Evolutionary conservation across 2,329 filamentous ascomycete genomes (phyloP).

Genomic region (Coniosporium tulheliwenetii): DNA sequence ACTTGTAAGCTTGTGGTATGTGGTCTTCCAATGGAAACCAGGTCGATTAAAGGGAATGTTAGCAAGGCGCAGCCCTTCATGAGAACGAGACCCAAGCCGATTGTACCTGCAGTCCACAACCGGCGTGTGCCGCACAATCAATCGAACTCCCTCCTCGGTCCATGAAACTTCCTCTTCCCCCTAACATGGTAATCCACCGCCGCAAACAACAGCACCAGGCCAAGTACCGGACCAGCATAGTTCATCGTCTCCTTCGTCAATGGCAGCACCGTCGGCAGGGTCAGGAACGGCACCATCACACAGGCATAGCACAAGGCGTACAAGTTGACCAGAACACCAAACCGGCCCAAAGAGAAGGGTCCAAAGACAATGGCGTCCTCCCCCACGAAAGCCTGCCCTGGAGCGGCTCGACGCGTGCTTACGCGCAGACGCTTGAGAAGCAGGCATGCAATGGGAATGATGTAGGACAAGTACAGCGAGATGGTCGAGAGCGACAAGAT

Average conservation of each 20-base stretch:
- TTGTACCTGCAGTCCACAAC: too few relatives aligned
- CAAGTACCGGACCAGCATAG: conserved; percentile 5
- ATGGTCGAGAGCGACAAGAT: conserved; percentile 16
- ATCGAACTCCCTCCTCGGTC: neutral
- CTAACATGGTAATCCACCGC: neutral
- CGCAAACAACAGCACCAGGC: conserved; percentile 3
- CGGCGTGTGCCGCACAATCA: too few relatives aligned
- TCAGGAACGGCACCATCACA: conserved; percentile 14
- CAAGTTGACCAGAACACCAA: conserved; percentile 12
- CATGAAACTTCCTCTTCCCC: conserved; percentile 1
- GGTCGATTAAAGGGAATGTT: too few relatives aligned
- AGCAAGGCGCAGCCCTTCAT: too few relatives aligned
- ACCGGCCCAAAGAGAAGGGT: conserved; percentile 13
- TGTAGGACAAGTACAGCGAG: conserved; percentile 16
- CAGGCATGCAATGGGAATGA: conserved; percentile 15
- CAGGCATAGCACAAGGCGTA: conserved; percentile 11
- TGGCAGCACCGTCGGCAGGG: conserved; percentile 4
- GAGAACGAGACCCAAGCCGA: too few relatives aligned
- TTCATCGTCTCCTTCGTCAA: conserved; percentile 5
- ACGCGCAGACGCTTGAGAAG: conserved; percentile 8
- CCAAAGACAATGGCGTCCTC: conserved; percentile 10
- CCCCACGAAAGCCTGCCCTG: too few relatives aligned
- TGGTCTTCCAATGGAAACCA: too few relatives aligned
- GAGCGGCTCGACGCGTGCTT: too few relatives aligned
- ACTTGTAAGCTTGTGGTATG: too few relatives aligned